Evolutionary conservation across 2,329 filamentous ascomycete species (phyloP).

Genomic region (Diaporthe ampelina): DNA sequence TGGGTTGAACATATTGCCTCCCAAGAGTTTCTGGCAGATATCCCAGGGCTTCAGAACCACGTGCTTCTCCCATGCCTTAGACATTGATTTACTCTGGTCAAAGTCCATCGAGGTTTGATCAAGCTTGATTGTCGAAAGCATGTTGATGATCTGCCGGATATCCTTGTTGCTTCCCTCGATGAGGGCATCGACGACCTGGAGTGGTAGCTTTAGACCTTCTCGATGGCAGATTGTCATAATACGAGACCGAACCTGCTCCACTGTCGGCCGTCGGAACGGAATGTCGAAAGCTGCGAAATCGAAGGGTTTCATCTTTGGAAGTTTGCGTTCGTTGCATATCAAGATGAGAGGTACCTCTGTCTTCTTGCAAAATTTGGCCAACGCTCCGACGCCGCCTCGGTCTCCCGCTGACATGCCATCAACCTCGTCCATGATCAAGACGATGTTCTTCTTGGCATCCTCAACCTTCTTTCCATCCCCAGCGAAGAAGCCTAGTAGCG

Average conservation of each 20-base stretch:
- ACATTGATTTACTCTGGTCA: conserved; percentile 92
- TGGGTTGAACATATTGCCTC: conserved; percentile 85
- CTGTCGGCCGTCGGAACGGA: conserved; percentile 88
- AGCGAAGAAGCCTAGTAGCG: conserved; percentile 90
- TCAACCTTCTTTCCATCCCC: conserved; percentile 86
- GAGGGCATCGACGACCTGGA: conserved; percentile 87
- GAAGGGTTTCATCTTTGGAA: conserved; percentile 99
- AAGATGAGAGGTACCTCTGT: conserved; percentile 94
- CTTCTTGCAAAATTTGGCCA: conserved; percentile 96
- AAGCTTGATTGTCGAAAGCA: conserved; percentile 94
- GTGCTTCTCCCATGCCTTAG: conserved; percentile 98
- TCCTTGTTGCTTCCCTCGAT: conserved; percentile 97
- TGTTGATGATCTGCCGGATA: conserved; percentile 98
- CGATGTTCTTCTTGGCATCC: conserved; percentile 87
- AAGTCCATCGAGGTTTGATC: conserved; percentile 85
- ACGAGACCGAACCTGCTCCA: conserved; percentile 90
- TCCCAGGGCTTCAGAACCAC: conserved; percentile 98
- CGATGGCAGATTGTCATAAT: conserved; percentile 96
- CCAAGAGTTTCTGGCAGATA: conserved; percentile 93
- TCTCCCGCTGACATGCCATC: conserved; percentile 99
- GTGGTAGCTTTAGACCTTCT: conserved; percentile 88
- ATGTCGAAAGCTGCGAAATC: conserved; percentile 88
- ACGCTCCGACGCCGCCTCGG: conserved; percentile 91
- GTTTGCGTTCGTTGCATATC: conserved; percentile 94
- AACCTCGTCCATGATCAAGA: conserved; percentile 98